Percentiles rank a stretch among this genome's conserved stretches.
Evolutionary conservation across 176 grass and related monocot genomes (phyloP).

Genomic region (Poa annua): DNA sequence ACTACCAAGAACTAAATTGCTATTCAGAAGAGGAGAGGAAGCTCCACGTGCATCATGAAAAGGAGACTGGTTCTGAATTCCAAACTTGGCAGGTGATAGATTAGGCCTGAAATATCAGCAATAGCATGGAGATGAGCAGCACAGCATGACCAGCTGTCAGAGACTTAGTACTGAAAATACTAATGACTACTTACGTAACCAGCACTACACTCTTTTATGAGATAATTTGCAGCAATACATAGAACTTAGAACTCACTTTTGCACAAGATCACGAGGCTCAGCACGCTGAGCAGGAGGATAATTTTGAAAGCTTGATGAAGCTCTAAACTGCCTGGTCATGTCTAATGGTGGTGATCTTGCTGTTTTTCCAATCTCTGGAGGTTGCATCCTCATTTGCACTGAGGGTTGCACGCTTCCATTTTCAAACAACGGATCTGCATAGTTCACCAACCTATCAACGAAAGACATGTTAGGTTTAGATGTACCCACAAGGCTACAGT

Average conservation of each 20-base stretch:
- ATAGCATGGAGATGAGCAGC: constrained; percentile 13
- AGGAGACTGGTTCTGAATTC: constrained; percentile 29
- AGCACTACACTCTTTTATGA: neutral
- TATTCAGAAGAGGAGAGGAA: constrained; percentile 37
- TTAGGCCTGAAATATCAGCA: constrained; percentile 38
- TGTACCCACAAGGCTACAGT: constrained; percentile 12
- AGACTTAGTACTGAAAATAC: constrained; percentile 9
- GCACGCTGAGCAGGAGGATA: constrained; percentile 30
- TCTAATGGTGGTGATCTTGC: constrained; percentile 43
- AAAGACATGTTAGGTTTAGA: constrained; percentile 36
- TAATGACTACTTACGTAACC: constrained; percentile 21
- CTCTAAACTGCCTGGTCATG: constrained; percentile 38
- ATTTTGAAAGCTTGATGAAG: constrained; percentile 43
- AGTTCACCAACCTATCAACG: constrained; percentile 54
- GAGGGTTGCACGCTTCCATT: constrained; percentile 41
- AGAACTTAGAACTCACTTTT: constrained; percentile 43
- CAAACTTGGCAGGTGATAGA: constrained; percentile 18
- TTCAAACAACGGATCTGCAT: constrained; percentile 57
- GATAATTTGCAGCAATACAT: constrained; percentile 17
- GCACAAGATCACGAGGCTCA: constrained; percentile 41
- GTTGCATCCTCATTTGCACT: constrained; percentile 32
- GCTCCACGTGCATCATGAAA: constrained; percentile 5
- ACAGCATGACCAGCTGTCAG: constrained; percentile 11
- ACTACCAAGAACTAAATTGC: constrained; percentile 40
- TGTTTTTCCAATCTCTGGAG: constrained; percentile 44